phyloP scores from a whole-genome alignment of 1,284 basidiomycete genomes.

The Waitea zeae region DNA sequence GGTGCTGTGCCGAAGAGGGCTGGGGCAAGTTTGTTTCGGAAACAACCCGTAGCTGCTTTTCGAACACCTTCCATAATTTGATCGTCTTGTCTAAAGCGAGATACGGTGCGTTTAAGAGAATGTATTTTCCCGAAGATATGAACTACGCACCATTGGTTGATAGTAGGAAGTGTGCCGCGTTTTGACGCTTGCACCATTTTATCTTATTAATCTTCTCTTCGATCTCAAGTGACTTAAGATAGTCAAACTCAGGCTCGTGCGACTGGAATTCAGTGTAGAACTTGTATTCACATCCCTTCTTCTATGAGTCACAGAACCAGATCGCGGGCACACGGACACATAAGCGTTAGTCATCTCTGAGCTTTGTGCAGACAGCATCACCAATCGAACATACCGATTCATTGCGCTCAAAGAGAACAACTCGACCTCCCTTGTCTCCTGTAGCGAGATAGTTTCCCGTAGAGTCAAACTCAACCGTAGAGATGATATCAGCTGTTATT shows the following conservation, averaged over 20 bases:
- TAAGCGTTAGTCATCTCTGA: too few relatives aligned
- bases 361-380: slow-evolving; percentile 7
- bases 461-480: slow-evolving; percentile 98
- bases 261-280: slow-evolving; percentile 99
- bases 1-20: slow-evolving; percentile 34
- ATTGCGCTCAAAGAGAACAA: slow-evolving; percentile 97
- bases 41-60: slow-evolving; percentile 92
- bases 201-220: slow-evolving; percentile 99
- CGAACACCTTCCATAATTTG: slow-evolving; percentile 99
- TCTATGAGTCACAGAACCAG: slow-evolving; percentile 29
- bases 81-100: slow-evolving; percentile 87
- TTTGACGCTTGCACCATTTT: slow-evolving; percentile 98
- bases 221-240: slow-evolving; percentile 98
- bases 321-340: slow-evolving; percentile 7
- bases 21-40: slow-evolving; percentile 88
- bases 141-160: slow-evolving; percentile 78
- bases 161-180: slow-evolving; percentile 90
- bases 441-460: slow-evolving; percentile 99
- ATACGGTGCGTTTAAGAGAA: slow-evolving; percentile 2
- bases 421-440: slow-evolving; percentile 97
- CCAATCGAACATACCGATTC: slow-evolving; percentile 60
- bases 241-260: slow-evolving; percentile 99
- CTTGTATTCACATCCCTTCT: slow-evolving; percentile 99
- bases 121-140: slow-evolving; percentile 3
- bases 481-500: slow-evolving; percentile 95